These are phyloP conservation scores for Phaseolus lunatus DNA, from an alignment of 306 rosid species.

Conservation along the genomic window DNA sequence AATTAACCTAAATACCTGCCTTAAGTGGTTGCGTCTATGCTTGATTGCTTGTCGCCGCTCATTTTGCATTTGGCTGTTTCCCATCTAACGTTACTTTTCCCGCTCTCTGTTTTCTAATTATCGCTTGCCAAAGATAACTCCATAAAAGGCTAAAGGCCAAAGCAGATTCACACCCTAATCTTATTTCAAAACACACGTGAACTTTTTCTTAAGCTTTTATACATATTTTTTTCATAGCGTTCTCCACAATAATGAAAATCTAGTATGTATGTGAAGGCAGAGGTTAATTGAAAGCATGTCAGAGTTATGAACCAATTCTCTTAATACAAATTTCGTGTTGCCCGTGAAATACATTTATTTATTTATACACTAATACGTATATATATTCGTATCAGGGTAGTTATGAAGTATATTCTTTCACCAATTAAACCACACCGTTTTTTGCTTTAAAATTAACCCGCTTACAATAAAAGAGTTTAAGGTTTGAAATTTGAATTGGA, in stretches of 20 bases:
- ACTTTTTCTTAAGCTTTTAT: constrained; percentile 3
- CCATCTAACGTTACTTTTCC: constrained; percentile 28
- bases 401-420: neutral
- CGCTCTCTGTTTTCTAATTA: constrained; percentile 35
- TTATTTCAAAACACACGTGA: neutral
- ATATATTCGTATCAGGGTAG: no score
- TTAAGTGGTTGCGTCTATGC: neutral
- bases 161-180: neutral
- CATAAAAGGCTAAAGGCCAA: neutral
- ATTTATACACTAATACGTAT: neutral
- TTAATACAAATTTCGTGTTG: neutral
- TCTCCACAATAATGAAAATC: neutral
- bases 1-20: constrained; percentile 42
- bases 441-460: neutral
- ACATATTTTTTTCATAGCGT: neutral
- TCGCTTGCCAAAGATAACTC: neutral
- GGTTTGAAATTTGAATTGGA: constrained; percentile 35
- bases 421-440: neutral
- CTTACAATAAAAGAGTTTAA: neutral
- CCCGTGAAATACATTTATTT: neutral
- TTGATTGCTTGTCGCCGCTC: constrained; percentile 50
- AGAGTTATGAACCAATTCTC: neutral
- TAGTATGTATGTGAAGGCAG: neutral
- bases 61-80: constrained; percentile 45
- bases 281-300: neutral